phyloP scores from a whole-genome alignment of 106 monocot genomes.

The Acanthochlamys bracteata region DNA sequence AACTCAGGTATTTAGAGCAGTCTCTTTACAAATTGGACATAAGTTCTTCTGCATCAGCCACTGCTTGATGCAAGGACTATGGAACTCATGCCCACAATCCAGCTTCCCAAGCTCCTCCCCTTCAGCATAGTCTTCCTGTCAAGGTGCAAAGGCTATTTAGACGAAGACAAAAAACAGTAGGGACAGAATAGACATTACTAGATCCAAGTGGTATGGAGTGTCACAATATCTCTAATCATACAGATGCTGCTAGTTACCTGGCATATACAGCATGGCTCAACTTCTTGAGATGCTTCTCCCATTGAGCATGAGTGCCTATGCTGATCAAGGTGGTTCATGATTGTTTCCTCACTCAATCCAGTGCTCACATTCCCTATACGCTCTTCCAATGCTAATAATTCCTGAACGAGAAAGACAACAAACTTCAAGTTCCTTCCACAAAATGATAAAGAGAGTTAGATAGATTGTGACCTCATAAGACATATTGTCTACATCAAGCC shows the following conservation, averaged over 20 bases:
- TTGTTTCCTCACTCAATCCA: constrained; percentile 57
- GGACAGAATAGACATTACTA: not conserved
- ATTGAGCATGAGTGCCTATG: constrained; percentile 1
- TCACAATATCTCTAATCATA: not conserved
- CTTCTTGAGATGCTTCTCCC: constrained; percentile 1
- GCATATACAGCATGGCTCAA: constrained; percentile 35
- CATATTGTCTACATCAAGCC: constrained; percentile 95
- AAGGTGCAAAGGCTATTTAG: not conserved
- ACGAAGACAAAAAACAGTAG: not conserved
- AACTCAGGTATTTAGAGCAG: constrained; percentile 31
- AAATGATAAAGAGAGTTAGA: not conserved
- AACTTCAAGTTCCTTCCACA: not conserved
- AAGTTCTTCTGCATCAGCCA: constrained; percentile 66
- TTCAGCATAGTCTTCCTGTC: constrained; percentile 58
- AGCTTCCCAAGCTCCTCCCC: constrained; percentile 42
- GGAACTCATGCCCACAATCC: constrained; percentile 67
- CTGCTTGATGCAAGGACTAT: constrained; percentile 53
- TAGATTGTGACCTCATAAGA: constrained; percentile 59
- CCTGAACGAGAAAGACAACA: constrained; percentile 25
- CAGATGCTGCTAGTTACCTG: constrained; percentile 12
- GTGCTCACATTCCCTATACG: constrained; percentile 85
- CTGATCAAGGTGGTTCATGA: constrained; percentile 55
- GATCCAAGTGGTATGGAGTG: too few relatives aligned
- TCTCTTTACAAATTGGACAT: constrained; percentile 71
- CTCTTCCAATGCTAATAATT: constrained; percentile 77